Evolutionary conservation across 192 early-diverging fungal genomes (phyloP), one percentile per base, ranked within the genome.

Genomic region (Podila verticillata): DNA sequence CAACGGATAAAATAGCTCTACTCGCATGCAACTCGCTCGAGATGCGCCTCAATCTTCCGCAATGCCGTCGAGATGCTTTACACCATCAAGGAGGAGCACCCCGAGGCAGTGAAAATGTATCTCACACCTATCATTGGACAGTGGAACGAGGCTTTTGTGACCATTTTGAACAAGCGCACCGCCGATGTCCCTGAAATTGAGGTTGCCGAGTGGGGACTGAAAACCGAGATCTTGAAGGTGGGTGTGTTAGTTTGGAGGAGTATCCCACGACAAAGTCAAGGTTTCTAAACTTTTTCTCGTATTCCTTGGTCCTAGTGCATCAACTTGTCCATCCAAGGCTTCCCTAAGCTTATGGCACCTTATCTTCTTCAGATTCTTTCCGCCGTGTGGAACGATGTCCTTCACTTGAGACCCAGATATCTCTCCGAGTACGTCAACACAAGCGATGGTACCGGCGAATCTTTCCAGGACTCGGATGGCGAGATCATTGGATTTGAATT

Each of bases 41-140:
- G 94, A 56, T 92, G 95, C 1, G 90, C 95, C 12, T 82, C 88
- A 24, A 93, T 99, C 48, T 95, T 97, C 78, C 86, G 88, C 39
- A 93, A 94, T 62, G 95, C 94, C 64, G 84, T 96, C 10, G 93
- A 96, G 66, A 96, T 95, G 83, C 73, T 97, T 31, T 88, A 89
- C 66, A 93, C 89, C 60, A 89, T 97, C 59, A 90, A 95, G 36
- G 90, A 89, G 34, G 92, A 92, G 47, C 91, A 94, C 73, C 92
- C 93, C 4, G 81, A 89, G 7, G 89, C 88, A 56, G 90, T 92
- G 3, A 86, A 90, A 34, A 84, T 86, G 5, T 95, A 93, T 58
- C 81, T 96, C 34, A 87, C 85, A 13, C 95, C 96, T 0, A 85
- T 96, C 49, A 84, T 97, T 36, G 86, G 89, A 20, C 83, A 90